These are phyloP conservation scores for Hyphodiscus hymeniophilus DNA, from an alignment of 495 filamentous ascomycete genomes.

Conservation along the genomic window DNA sequence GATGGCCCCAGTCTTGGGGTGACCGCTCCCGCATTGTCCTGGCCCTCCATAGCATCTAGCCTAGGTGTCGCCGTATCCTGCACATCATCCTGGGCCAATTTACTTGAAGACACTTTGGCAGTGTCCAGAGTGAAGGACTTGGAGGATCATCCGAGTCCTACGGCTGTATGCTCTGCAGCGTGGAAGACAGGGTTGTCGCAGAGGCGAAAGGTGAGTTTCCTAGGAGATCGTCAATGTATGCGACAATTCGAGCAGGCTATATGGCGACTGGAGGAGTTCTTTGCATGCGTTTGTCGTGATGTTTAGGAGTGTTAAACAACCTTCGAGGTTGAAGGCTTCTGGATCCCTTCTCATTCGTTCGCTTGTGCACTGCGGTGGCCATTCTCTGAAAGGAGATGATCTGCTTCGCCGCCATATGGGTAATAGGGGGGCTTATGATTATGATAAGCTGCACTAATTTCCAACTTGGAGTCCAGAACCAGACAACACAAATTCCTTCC, in stretches of 20 bases:
- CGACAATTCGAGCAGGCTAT: not conserved
- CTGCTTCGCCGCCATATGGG: not conserved
- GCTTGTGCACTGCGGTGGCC: slow-evolving; percentile 6
- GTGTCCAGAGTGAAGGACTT: slow-evolving; percentile 20
- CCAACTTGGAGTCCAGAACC: too few relatives aligned
- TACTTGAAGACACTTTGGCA: slow-evolving; percentile 23
- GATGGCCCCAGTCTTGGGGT: slow-evolving; percentile 9
- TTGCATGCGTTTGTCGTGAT: slow-evolving; percentile 8
- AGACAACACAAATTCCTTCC: too few relatives aligned
- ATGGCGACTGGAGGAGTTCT: not conserved
- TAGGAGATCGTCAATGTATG: not conserved
- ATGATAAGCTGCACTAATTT: too few relatives aligned
- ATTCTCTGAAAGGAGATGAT: not conserved
- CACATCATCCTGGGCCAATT: slow-evolving; percentile 17
- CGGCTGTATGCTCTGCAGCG: not conserved
- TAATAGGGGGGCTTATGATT: not conserved
- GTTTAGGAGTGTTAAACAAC: not conserved
- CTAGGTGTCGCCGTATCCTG: slow-evolving; percentile 14
- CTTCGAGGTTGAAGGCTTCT: slow-evolving; percentile 5
- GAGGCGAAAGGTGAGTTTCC: not conserved
- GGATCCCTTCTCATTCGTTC: slow-evolving; percentile 3
- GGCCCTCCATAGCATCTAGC: slow-evolving; percentile 22
- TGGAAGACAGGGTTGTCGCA: slow-evolving; percentile 4
- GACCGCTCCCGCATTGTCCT: slow-evolving; percentile 5
- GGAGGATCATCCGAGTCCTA: slow-evolving; percentile 23